Conservation (phyloP, 164 flowering plant species). For the Nymphaea thermarum region DNA sequence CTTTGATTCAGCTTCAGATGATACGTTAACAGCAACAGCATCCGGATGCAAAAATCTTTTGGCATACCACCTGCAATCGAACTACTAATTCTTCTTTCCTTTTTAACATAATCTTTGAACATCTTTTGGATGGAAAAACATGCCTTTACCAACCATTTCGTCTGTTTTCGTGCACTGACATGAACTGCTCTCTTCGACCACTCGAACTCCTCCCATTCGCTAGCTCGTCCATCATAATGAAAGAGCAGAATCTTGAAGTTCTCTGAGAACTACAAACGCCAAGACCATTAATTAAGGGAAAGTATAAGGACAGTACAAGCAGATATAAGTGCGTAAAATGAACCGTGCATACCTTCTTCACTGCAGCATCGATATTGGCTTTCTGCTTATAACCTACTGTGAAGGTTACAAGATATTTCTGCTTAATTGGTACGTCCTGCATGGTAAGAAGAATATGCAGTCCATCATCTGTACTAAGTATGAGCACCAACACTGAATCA, state of each 20-base stretch:
- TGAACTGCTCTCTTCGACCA: constrained; percentile 90
- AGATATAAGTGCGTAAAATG: not conserved
- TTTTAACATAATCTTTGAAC: not conserved
- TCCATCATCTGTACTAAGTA: no score
- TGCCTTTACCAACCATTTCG: constrained; percentile 60
- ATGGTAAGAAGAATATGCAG: not conserved
- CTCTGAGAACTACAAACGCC: constrained; percentile 61
- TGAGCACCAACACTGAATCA: no score
- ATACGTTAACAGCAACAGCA: constrained; percentile 79
- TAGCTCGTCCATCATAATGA: constrained; percentile 80
- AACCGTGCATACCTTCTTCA: constrained; percentile 58
- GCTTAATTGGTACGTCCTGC: constrained; percentile 71
- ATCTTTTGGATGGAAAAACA: no score
- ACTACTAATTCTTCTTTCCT: no score
- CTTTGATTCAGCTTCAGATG: no score
- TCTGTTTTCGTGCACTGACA: constrained; percentile 65
- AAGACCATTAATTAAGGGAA: not conserved
- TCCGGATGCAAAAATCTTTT: constrained; percentile 95
- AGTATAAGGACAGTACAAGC: constrained; percentile 1
- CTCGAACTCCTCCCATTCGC: constrained; percentile 94
- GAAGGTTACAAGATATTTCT: constrained; percentile 79
- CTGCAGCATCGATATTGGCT: constrained; percentile 57
- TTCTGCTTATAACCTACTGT: constrained; percentile 73
- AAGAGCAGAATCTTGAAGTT: constrained; percentile 74
- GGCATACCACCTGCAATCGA: constrained; percentile 77